phyloP scores from a whole-genome alignment of 352 stramenopile genomes.

The Phytophthora sansomeana region DNA sequence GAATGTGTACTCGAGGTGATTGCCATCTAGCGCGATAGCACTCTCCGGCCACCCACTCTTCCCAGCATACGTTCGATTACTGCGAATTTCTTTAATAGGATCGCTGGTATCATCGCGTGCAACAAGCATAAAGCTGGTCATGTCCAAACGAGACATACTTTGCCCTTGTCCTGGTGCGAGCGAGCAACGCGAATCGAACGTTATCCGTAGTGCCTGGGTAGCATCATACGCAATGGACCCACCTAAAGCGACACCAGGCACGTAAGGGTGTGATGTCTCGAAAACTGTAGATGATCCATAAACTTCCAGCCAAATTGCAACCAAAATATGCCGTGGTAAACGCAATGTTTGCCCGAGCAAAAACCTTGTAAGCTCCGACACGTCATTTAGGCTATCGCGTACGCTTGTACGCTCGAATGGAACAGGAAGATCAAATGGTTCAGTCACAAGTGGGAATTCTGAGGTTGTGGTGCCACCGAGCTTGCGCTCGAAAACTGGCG shows the following conservation, averaged over 20 bases:
- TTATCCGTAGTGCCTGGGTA: constrained; percentile 61
- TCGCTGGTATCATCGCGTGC: constrained; percentile 15
- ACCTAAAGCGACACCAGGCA: constrained; percentile 26
- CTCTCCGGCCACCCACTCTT: constrained; percentile 56
- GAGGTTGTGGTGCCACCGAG: constrained; percentile 3
- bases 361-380: constrained; percentile 63
- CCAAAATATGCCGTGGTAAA: constrained; percentile 64
- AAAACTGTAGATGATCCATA: constrained; percentile 69
- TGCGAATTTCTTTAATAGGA: constrained; percentile 36
- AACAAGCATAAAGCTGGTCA: constrained; percentile 37
- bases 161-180: constrained; percentile 39
- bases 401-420: constrained; percentile 53
- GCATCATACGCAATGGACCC: constrained; percentile 60
- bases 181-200: constrained; percentile 77
- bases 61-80: constrained; percentile 47
- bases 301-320: constrained; percentile 83
- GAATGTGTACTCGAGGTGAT: constrained; percentile 72
- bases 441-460: neutral
- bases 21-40: constrained; percentile 62
- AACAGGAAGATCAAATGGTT: constrained; percentile 49
- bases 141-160: constrained; percentile 22
- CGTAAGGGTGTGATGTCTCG: constrained; percentile 75
- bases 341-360: constrained; percentile 55
- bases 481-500: constrained; percentile 47
- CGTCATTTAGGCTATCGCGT: constrained; percentile 59